phyloP scores from a whole-genome alignment of 2,329 filamentous ascomycete species.

The Cordyceps cicadae region DNA sequence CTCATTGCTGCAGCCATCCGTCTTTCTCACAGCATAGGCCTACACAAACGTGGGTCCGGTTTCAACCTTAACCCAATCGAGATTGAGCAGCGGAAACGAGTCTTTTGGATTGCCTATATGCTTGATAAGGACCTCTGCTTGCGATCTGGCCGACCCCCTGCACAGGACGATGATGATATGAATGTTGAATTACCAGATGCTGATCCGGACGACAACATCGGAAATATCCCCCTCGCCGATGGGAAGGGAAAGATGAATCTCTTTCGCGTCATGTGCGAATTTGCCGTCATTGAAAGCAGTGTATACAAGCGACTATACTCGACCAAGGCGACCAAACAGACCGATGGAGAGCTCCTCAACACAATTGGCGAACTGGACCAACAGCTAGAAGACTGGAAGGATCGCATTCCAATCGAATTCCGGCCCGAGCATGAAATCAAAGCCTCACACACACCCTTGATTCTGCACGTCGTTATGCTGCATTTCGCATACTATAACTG shows the following conservation, averaged over 20 bases:
- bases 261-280: conserved; percentile 86
- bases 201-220: conserved; percentile 84
- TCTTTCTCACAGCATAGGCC: conserved; percentile 83
- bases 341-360: conserved; percentile 85
- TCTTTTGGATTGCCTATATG: conserved; percentile 60
- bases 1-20: conserved; percentile 85
- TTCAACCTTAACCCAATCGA: conserved; percentile 93
- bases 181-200: conserved; percentile 92
- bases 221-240: conserved; percentile 83
- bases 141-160: conserved; percentile 50
- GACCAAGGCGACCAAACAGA: conserved; percentile 82
- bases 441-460: conserved; percentile 83
- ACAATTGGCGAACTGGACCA: conserved; percentile 92
- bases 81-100: conserved; percentile 72
- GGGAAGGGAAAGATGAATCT: conserved; percentile 91
- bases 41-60: conserved; percentile 86
- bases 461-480: conserved; percentile 85
- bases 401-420: conserved; percentile 89
- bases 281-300: conserved; percentile 83
- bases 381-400: conserved; percentile 91
- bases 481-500: conserved; percentile 99
- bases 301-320: conserved; percentile 93
- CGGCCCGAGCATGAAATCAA: conserved; percentile 96
- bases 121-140: conserved; percentile 56
- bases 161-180: conserved; percentile 66